Evolutionary conservation across 2,329 filamentous ascomycete species (phyloP), one percentile per base, ranked within the genome.

Genomic region (Botrytis aclada): DNA sequence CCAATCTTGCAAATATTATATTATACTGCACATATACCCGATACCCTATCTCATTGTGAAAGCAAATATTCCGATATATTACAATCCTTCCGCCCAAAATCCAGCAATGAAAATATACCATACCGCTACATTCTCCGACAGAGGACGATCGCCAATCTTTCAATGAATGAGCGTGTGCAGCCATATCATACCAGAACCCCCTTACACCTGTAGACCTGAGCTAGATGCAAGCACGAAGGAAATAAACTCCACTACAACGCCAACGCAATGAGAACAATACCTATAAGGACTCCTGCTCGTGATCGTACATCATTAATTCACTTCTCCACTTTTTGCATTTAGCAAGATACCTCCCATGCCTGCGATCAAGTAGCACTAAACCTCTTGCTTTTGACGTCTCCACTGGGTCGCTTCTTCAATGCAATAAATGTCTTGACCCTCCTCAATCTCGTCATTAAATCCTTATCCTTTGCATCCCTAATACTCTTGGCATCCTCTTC

Each of bases 391-490:
- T 69, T 69, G 34, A 69, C 65, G 6, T 69, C 65, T 37, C 47
- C 65, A 58, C 65, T 69, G 10, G 65, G 47, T 8, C 65, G 65
- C 2, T 85, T 86, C 81, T 92, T 93, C 9, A 88, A 85, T 75
- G 92, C 89, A 78, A 94, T 89, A 64, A 92, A 82, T 79, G 90
- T 92, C 84, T 92, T 92, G 73, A 94, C 90, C 73, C 88, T 87
- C 77, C 90, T 87, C 75, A 94, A 82, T 76, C 90, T 86, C n/a
- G 90, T 88, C 91, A 91, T 93, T 75, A 91, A 86, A 81, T 92
- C 90, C 80, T 92, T 92, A 74, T 93, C 91, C 79, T 91, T 91
- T 25, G 85, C 85, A 60, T 87, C 88, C 56, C 83, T 84, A 6
- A 82, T 82, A 69, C 82, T 84, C 43, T 81, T 80, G 39, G 83